A percentile compares a stretch with the other conserved stretches of the same genome.
These are phyloP conservation scores for Paratinospora sagittata DNA, from an alignment of 164 flowering plant species.

Conservation along the genomic window DNA sequence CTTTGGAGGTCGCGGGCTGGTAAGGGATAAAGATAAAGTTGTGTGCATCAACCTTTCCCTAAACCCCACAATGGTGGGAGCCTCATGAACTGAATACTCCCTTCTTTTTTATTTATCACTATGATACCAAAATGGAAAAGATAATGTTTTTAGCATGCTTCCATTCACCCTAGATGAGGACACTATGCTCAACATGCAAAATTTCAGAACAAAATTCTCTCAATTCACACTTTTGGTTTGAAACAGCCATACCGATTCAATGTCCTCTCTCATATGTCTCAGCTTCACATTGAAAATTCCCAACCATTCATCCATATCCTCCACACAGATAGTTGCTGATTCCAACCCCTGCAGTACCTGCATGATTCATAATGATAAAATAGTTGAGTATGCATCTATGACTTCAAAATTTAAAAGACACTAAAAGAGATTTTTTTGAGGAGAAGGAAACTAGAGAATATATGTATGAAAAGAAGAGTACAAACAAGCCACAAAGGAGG, in stretches of 20 bases:
- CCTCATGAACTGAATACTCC: too few relatives aligned
- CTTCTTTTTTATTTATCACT: not conserved
- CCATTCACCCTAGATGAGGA: not conserved
- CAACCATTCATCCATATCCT: constrained; percentile 99
- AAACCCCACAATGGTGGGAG: too few relatives aligned
- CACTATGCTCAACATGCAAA: not conserved
- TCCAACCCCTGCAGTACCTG: constrained; percentile 94
- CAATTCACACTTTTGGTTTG: not conserved
- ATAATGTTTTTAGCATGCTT: not conserved
- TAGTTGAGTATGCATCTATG: not conserved
- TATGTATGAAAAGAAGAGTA: too few relatives aligned
- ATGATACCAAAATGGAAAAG: not conserved
- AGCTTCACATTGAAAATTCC: constrained; percentile 94
- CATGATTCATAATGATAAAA: constrained; percentile 15
- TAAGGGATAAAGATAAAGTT: too few relatives aligned
- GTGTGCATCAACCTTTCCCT: too few relatives aligned
- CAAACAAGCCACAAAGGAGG: too few relatives aligned
- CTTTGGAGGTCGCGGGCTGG: too few relatives aligned
- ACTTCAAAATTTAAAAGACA: not conserved
- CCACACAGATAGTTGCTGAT: constrained; percentile 81
- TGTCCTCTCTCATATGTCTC: constrained; percentile 98
- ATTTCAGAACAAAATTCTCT: not conserved
- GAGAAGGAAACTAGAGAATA: too few relatives aligned
- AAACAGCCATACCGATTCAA: constrained; percentile 69
- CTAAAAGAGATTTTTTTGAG: too few relatives aligned